A percentile compares a stretch with the other conserved stretches of the same genome.
phyloP scores from a whole-genome alignment of 306 rosid genomes.

The Pyrus bretschneideri region DNA sequence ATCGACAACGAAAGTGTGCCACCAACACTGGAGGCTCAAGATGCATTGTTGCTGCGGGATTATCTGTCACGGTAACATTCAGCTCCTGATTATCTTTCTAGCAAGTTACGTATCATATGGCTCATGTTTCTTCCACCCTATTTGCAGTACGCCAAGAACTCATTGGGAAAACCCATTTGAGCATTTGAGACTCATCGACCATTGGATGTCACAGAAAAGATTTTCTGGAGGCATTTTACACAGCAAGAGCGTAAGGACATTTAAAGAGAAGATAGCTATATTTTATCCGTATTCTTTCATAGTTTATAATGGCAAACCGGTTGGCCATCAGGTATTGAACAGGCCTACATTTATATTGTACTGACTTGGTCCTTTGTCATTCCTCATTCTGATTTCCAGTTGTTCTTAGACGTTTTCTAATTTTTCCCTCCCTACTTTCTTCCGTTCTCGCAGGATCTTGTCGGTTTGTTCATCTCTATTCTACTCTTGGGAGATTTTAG shows the following conservation, averaged over 20 bases:
- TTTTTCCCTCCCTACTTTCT: neutral
- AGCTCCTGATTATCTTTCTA: conserved; percentile 12
- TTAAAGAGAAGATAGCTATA: conserved; percentile 63
- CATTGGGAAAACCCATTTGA: conserved; percentile 24
- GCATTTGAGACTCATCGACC: conserved; percentile 37
- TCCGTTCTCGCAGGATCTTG: conserved; percentile 65
- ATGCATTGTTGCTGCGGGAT: conserved; percentile 34
- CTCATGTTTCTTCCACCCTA: conserved; percentile 17
- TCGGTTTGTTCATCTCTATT: conserved; percentile 75
- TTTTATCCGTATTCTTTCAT: conserved; percentile 55
- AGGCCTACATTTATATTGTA: neutral
- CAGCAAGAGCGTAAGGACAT: conserved; percentile 46
- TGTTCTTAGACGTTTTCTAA: conserved; percentile 6
- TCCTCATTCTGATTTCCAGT: conserved; percentile 9
- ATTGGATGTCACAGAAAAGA: conserved; percentile 46
- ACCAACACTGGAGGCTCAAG: conserved; percentile 33
- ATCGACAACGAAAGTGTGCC: conserved; percentile 34
- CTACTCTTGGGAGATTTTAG: conserved; percentile 83
- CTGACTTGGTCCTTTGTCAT: neutral
- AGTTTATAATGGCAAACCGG: conserved; percentile 63
- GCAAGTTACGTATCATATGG: conserved; percentile 1
- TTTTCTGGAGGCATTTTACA: conserved; percentile 56
- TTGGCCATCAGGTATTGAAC: conserved; percentile 83
- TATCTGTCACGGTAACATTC: conserved; percentile 51
- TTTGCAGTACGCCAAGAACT: conserved; percentile 35